Evolutionary conservation across 306 rosid species (phyloP).

Genomic region (Pueraria montana): DNA sequence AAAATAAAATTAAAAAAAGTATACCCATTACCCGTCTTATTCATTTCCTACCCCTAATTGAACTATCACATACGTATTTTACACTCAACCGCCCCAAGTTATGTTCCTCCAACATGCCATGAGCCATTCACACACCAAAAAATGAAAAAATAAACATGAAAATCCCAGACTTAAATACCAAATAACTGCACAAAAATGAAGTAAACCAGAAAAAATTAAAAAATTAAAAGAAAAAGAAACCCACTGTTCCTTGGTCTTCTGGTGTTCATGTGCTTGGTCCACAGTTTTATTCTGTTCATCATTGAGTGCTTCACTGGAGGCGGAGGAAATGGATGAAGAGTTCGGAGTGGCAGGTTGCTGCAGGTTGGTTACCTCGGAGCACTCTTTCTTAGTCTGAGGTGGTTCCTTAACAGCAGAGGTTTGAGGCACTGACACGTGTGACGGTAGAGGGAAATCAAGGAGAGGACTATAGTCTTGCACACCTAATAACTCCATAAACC

Average conservation of each 20-base stretch:
- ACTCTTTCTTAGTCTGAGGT: constrained; percentile 43
- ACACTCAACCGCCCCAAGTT: constrained; percentile 20
- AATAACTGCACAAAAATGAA: background rate
- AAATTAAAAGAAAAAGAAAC: background rate
- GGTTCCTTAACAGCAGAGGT: constrained; percentile 17
- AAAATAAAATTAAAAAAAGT: background rate
- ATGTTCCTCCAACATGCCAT: background rate
- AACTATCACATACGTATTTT: background rate
- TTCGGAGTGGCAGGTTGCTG: constrained; percentile 77
- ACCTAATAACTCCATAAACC: constrained; percentile 83
- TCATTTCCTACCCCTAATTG: background rate
- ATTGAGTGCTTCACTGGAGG: constrained; percentile 69
- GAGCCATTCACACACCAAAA: background rate
- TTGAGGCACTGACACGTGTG: constrained; percentile 28
- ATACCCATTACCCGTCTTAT: background rate
- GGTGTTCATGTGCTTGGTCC: constrained; percentile 41
- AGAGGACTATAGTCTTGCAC: constrained; percentile 52
- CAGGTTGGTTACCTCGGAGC: constrained; percentile 56
- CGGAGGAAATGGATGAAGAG: constrained; percentile 83
- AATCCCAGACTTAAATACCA: background rate
- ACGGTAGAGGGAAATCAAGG: constrained; percentile 53
- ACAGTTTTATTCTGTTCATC: constrained; percentile 63
- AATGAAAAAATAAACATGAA: background rate
- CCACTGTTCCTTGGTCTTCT: constrained; percentile 4
- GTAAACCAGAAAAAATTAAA: background rate